phyloP scores from a whole-genome alignment of 805 yeast species.

The Metschnikowia matae region DNA sequence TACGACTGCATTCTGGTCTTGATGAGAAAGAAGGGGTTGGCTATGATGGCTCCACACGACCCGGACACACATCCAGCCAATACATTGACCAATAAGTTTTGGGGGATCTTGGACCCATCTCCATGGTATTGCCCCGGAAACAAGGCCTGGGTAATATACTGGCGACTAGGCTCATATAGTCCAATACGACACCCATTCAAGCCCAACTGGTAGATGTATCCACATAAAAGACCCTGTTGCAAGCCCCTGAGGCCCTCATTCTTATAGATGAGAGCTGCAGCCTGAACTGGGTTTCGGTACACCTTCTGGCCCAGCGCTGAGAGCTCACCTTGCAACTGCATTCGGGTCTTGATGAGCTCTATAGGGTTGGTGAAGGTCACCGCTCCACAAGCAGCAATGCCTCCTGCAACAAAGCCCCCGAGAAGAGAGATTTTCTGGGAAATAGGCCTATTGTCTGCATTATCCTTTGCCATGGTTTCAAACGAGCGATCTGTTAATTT shows the following conservation, averaged over 20 bases:
- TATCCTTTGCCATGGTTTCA: neutral
- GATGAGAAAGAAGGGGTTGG: conserved; percentile 88
- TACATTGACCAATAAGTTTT: conserved; percentile 56
- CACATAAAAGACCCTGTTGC: conserved; percentile 86
- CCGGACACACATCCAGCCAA: conserved; percentile 82
- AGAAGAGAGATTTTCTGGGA: conserved; percentile 47
- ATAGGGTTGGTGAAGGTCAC: conserved; percentile 96
- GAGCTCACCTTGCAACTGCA: conserved; percentile 96
- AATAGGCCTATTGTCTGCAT: conserved; percentile 4
- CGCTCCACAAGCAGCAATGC: conserved; percentile 89
- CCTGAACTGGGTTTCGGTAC: conserved; percentile 85
- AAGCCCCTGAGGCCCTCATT: conserved; percentile 85
- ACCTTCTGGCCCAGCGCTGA: conserved; percentile 49
- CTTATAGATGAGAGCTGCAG: conserved; percentile 62
- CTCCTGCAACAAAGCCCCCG: conserved; percentile 89
- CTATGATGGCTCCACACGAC: conserved; percentile 79
- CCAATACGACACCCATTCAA: conserved; percentile 94
- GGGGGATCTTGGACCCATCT: conserved; percentile 35
- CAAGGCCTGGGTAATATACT: conserved; percentile 48
- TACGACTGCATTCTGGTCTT: conserved; percentile 97
- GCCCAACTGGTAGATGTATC: conserved; percentile 86
- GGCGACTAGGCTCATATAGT: conserved; percentile 83
- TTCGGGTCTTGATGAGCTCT: conserved; percentile 89
- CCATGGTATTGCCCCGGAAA: conserved; percentile 46
- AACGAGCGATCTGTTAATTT: too few species aligned